These are phyloP conservation scores for Diutina ranongensis DNA, from an alignment of 1,139 yeast genomes.

Conservation along the genomic window DNA sequence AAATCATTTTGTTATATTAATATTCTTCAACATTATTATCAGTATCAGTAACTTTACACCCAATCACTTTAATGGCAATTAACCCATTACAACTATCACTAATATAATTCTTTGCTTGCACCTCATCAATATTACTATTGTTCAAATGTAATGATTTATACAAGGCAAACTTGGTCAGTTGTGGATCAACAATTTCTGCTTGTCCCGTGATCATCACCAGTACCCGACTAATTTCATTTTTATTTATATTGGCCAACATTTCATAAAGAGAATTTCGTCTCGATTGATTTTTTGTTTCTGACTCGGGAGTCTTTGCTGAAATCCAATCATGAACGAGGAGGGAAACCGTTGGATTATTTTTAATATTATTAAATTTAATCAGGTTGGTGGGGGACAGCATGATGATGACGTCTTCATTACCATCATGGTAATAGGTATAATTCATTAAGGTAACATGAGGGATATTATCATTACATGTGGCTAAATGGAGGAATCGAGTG, in stretches of 20 bases:
- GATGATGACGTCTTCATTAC: constrained; percentile 39
- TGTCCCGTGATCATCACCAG: constrained; percentile 70
- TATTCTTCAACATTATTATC: constrained; percentile 52
- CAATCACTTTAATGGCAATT: constrained; percentile 48
- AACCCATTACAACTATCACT: constrained; percentile 47
- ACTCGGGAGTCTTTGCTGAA: constrained; percentile 30
- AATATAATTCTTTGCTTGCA: constrained; percentile 42
- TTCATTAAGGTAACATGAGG: constrained; percentile 91
- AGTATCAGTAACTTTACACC: constrained; percentile 74
- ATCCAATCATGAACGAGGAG: constrained; percentile 83
- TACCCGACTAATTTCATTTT: constrained; percentile 61
- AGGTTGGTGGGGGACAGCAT: constrained; percentile 62
- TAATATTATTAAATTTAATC: constrained; percentile 57
- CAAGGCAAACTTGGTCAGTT: constrained; percentile 29
- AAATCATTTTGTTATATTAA: no score
- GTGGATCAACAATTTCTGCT: constrained; percentile 42
- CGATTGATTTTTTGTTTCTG: constrained; percentile 2
- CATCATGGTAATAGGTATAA: constrained; percentile 47
- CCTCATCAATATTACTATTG: constrained; percentile 56
- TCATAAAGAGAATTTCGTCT: constrained; percentile 42
- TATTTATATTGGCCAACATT: constrained; percentile 61
- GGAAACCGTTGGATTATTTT: constrained; percentile 62
- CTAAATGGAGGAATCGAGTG: constrained; percentile 68
- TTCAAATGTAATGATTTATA: constrained; percentile 51
- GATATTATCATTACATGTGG: constrained; percentile 52